These are phyloP conservation scores for Salicornia ramosissima DNA, from an alignment of 148 eudicot genomes.

Conservation along the genomic window DNA sequence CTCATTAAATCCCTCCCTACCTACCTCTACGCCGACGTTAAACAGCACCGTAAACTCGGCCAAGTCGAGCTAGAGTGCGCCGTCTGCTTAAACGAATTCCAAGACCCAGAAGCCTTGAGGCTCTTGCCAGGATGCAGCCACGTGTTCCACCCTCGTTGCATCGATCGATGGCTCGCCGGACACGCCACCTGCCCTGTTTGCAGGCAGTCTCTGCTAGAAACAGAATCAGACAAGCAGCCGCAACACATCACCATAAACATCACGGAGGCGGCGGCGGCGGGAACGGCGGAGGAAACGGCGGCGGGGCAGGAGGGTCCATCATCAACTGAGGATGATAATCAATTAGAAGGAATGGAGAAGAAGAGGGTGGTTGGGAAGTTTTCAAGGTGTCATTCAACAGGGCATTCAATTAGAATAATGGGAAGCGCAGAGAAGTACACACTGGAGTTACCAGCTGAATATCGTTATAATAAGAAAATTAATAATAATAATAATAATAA, in stretches of 20 bases:
- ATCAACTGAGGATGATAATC: too few species aligned
- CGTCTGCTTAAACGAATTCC: conserved; percentile 52
- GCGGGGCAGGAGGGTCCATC: too few species aligned
- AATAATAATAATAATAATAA: conserved; percentile 27
- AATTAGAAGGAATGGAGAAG: too few species aligned
- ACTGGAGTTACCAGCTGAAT: conserved; percentile 53
- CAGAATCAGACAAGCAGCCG: neutral
- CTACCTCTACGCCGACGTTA: conserved; percentile 49
- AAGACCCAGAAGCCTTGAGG: conserved; percentile 45
- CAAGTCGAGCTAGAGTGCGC: conserved; percentile 47
- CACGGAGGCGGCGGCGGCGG: too few species aligned
- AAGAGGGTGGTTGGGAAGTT: conserved; percentile 25
- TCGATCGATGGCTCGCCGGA: conserved; percentile 40
- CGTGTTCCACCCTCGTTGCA: conserved; percentile 51
- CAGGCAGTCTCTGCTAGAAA: conserved; percentile 28
- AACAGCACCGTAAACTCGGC: conserved; percentile 32
- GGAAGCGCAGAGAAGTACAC: conserved; percentile 62
- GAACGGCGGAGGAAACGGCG: too few species aligned
- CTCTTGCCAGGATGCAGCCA: conserved; percentile 52
- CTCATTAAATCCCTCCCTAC: conserved; percentile 43
- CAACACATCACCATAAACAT: conserved; percentile 1
- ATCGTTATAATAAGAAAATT: too few species aligned
- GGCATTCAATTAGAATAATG: too few species aligned
- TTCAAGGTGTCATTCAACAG: conserved; percentile 48
- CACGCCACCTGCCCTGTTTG: conserved; percentile 57